phyloP scores from a whole-genome alignment of 805 yeast species.

The Yarrowia deformans region DNA sequence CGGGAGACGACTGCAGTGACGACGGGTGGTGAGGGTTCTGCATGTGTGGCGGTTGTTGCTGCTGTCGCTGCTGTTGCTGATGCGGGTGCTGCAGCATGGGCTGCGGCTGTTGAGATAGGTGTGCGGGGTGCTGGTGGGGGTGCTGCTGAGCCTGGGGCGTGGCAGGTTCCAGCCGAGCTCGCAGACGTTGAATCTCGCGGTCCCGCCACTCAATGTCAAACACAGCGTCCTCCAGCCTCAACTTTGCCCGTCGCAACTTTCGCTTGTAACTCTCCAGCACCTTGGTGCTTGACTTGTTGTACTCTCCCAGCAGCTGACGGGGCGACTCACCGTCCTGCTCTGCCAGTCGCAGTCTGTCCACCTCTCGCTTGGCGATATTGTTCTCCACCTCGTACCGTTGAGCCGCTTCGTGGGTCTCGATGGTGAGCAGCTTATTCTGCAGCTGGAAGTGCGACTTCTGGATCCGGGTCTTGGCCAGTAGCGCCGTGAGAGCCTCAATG shows the following conservation, averaged over 20 bases:
- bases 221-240: conserved; percentile 56
- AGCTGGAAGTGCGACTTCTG: conserved; percentile 46
- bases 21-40: conserved; percentile 37
- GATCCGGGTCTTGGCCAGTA: conserved; percentile 40
- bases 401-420: conserved; percentile 55
- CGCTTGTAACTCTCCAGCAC: conserved; percentile 51
- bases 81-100: conserved; percentile 19
- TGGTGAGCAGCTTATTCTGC: conserved; percentile 54
- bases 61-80: conserved; percentile 14
- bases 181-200: conserved; percentile 54
- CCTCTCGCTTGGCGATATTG: conserved; percentile 56
- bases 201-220: conserved; percentile 56
- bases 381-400: conserved; percentile 59
- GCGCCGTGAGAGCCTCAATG: conserved; percentile 36
- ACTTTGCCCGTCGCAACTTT: conserved; percentile 54
- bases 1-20: conserved; percentile 35
- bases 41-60: conserved; percentile 42
- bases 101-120: conserved; percentile 6
- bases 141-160: conserved; percentile 29
- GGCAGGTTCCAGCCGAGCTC: conserved; percentile 41
- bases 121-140: conserved; percentile 38
- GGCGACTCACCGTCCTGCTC: conserved; percentile 43
- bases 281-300: conserved; percentile 43
- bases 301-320: conserved; percentile 43
- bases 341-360: conserved; percentile 55